A percentile compares a stretch with the other conserved stretches of the same genome.
These are phyloP conservation scores for Cordyceps javanica DNA, from an alignment of 2,329 filamentous ascomycete genomes.

Conservation along the genomic window DNA sequence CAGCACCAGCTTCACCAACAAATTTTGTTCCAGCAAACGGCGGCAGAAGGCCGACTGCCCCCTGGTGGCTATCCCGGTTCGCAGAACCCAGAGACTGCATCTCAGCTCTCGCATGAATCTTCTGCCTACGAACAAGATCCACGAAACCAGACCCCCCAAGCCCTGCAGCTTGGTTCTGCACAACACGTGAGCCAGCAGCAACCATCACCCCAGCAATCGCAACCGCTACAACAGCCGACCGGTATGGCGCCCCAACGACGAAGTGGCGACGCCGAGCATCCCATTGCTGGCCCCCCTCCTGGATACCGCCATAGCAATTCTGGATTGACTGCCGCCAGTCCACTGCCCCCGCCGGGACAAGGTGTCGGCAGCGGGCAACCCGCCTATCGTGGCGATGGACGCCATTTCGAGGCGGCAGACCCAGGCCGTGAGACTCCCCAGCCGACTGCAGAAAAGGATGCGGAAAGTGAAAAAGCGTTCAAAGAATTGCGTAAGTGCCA, in stretches of 20 bases:
- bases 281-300: slow-evolving; percentile 41
- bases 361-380: slow-evolving; percentile 21
- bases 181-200: slow-evolving; percentile 32
- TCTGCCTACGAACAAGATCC: slow-evolving; percentile 41
- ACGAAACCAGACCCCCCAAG: slow-evolving; percentile 16
- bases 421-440: slow-evolving; percentile 53
- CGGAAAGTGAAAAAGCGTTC: slow-evolving; percentile 48
- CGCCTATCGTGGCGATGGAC: slow-evolving; percentile 35
- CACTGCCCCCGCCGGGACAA: slow-evolving; percentile 34
- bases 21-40: slow-evolving; percentile 10
- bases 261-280: slow-evolving; percentile 44
- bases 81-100: slow-evolving; percentile 53
- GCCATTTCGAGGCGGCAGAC: slow-evolving; percentile 42
- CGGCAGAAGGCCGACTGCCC: neutral
- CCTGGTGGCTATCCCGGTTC: slow-evolving; percentile 16
- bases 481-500: slow-evolving; percentile 49
- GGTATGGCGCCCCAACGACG: slow-evolving; percentile 46
- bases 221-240: slow-evolving; percentile 28
- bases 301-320: slow-evolving; percentile 47
- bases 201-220: slow-evolving; percentile 31
- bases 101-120: slow-evolving; percentile 58
- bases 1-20: slow-evolving; percentile 25
- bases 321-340: slow-evolving; percentile 36
- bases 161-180: slow-evolving; percentile 5
- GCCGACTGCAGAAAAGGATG: slow-evolving; percentile 37